phyloP scores from a whole-genome alignment of 768 basidiomycete species.

The Amanita rimosa region DNA sequence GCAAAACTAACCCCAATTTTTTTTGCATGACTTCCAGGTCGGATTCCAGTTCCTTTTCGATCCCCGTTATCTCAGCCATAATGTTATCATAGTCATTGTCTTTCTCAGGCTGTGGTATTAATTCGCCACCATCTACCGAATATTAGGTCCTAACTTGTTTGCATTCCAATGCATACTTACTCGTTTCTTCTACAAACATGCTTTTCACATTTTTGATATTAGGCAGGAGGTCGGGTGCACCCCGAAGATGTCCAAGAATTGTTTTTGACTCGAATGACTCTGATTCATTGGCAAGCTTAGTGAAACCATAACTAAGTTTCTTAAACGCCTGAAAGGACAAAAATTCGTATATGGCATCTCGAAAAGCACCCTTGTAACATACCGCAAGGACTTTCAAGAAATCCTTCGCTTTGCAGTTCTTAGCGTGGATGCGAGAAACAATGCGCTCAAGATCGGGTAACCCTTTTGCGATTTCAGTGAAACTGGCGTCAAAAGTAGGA shows the following conservation, averaged over 20 bases:
- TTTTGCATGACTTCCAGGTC: constrained; percentile 57
- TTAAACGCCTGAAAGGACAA: constrained; percentile 51
- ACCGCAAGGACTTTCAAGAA: constrained; percentile 80
- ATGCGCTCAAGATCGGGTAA: constrained; percentile 90
- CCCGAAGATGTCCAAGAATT: constrained; percentile 62
- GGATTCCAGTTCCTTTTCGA: constrained; percentile 66
- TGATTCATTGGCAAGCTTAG: constrained; percentile 47
- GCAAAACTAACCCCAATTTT: constrained; percentile 44
- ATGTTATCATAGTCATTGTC: constrained; percentile 79
- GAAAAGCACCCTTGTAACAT: constrained; percentile 8
- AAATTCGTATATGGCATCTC: neutral
- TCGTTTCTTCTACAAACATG: constrained; percentile 59
- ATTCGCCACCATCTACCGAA: constrained; percentile 45
- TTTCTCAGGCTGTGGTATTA: constrained; percentile 77
- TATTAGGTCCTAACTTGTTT: neutral
- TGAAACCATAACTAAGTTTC: constrained; percentile 57
- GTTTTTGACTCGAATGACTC: constrained; percentile 70
- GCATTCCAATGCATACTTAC: constrained; percentile 21
- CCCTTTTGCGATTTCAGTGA: constrained; percentile 66
- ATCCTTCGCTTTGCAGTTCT: constrained; percentile 77
- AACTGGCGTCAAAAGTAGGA: constrained; percentile 64
- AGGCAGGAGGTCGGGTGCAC: constrained; percentile 69
- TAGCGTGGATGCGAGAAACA: constrained; percentile 91
- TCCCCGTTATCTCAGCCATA: constrained; percentile 50
- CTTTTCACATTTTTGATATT: constrained; percentile 63